Percentiles rank a stretch among this genome's conserved stretches.
These are phyloP conservation scores for Arachis monticola DNA, from an alignment of 331 rosid genomes.

Conservation along the genomic window DNA sequence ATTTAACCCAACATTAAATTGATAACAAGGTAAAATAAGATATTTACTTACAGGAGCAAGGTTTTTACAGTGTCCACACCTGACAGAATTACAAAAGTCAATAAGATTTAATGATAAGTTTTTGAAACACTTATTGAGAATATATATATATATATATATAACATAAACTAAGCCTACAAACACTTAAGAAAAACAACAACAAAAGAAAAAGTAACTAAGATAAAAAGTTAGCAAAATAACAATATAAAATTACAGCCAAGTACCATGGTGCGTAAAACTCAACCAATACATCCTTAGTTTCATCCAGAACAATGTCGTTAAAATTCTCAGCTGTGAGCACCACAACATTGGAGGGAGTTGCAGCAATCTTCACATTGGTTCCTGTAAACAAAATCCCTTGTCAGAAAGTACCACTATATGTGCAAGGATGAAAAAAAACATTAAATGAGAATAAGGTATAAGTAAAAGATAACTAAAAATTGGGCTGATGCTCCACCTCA, in stretches of 20 bases:
- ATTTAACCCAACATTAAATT: slow-evolving; percentile 9
- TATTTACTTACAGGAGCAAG: slow-evolving; percentile 90
- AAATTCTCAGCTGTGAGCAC: slow-evolving; percentile 74
- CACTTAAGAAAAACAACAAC: slow-evolving; percentile 15
- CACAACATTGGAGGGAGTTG: slow-evolving; percentile 70
- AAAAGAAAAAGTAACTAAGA: background rate
- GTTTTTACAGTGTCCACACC: slow-evolving; percentile 96
- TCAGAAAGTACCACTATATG: slow-evolving; percentile 31
- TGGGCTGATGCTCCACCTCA: slow-evolving; percentile 2
- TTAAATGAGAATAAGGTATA: slow-evolving; percentile 8
- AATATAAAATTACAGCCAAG: slow-evolving; percentile 29
- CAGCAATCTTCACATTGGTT: slow-evolving; percentile 81
- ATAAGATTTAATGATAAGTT: slow-evolving; percentile 30
- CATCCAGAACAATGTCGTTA: slow-evolving; percentile 75
- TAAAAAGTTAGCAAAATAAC: background rate
- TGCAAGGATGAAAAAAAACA: slow-evolving; percentile 9
- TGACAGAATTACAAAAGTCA: slow-evolving; percentile 42
- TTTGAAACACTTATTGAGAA: slow-evolving; percentile 7
- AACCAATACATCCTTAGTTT: slow-evolving; percentile 85
- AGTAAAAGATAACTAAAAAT: background rate
- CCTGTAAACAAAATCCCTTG: slow-evolving; percentile 53
- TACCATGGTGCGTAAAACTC: slow-evolving; percentile 99
- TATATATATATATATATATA: no score
- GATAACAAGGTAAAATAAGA: slow-evolving; percentile 24
- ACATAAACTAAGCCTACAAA: background rate